phyloP scores from a whole-genome alignment of 805 yeast genomes.

The Priceomyces medius region DNA sequence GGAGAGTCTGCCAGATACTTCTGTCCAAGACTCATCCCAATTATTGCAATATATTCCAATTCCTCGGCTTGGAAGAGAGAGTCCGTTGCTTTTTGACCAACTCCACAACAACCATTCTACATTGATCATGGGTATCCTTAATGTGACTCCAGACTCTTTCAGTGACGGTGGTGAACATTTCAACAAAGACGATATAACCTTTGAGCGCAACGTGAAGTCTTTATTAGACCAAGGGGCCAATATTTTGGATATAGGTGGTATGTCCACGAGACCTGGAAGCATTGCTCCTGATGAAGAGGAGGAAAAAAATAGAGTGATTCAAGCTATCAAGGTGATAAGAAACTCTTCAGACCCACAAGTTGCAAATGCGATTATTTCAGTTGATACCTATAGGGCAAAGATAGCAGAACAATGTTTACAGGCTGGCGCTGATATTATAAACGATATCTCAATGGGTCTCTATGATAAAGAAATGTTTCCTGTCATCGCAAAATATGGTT shows the following conservation, averaged over 20 bases:
- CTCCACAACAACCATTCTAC: constrained; percentile 50
- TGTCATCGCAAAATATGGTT: constrained; percentile 67
- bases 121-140: constrained; percentile 80
- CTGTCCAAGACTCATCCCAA: constrained; percentile 50
- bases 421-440: constrained; percentile 87
- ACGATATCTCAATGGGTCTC: constrained; percentile 83
- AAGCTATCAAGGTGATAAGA: constrained; percentile 64
- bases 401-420: constrained; percentile 70
- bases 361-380: constrained; percentile 55
- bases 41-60: constrained; percentile 54
- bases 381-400: constrained; percentile 81
- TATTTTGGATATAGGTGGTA: constrained; percentile 91
- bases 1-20: constrained; percentile 29
- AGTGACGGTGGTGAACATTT: constrained; percentile 73
- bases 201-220: constrained; percentile 45
- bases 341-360: constrained; percentile 31
- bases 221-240: constrained; percentile 63
- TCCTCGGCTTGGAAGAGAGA: constrained; percentile 14
- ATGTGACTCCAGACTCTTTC: constrained; percentile 92
- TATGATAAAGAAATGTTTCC: constrained; percentile 65
- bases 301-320: constrained; percentile 70
- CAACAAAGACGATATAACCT: constrained; percentile 34
- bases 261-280: constrained; percentile 88
- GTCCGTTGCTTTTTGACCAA: constrained; percentile 43
- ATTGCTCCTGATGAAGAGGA: constrained; percentile 57